These are phyloP conservation scores for Candida xyloterini DNA, from an alignment of 805 yeast genomes.

Conservation along the genomic window DNA sequence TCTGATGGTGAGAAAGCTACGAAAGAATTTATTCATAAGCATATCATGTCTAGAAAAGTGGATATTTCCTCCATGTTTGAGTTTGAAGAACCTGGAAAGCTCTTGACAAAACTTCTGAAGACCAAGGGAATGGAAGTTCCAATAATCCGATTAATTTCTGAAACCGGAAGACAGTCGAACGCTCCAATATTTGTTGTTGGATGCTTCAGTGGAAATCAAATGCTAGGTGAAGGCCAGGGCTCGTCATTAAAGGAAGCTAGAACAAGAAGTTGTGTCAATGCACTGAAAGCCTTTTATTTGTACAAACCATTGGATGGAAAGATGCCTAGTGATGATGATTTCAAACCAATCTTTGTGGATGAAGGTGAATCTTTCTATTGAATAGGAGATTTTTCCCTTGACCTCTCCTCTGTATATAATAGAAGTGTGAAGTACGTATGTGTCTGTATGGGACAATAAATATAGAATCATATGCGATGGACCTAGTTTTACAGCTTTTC, in stretches of 20 bases:
- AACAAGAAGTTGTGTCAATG: slow-evolving; percentile 86
- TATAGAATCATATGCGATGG: neutral
- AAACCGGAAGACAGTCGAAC: slow-evolving; percentile 84
- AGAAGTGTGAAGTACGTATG: slow-evolving; percentile 5
- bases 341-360: slow-evolving; percentile 36
- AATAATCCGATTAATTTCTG: slow-evolving; percentile 79
- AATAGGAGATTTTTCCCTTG: neutral
- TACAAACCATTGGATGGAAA: slow-evolving; percentile 71
- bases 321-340: slow-evolving; percentile 57
- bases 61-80: slow-evolving; percentile 72
- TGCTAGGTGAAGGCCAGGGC: slow-evolving; percentile 94
- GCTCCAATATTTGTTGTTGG: slow-evolving; percentile 90
- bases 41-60: slow-evolving; percentile 78
- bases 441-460: neutral
- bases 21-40: slow-evolving; percentile 65
- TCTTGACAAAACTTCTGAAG: slow-evolving; percentile 71
- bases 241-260: slow-evolving; percentile 87
- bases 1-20: slow-evolving; percentile 66
- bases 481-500: neutral
- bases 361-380: slow-evolving; percentile 36
- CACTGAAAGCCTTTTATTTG: slow-evolving; percentile 88
- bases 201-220: slow-evolving; percentile 76
- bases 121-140: slow-evolving; percentile 75
- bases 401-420: slow-evolving; percentile 17
- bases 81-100: slow-evolving; percentile 83